phyloP scores from a whole-genome alignment of 805 yeast genomes.

The Saccharomycopsis schoenii region DNA sequence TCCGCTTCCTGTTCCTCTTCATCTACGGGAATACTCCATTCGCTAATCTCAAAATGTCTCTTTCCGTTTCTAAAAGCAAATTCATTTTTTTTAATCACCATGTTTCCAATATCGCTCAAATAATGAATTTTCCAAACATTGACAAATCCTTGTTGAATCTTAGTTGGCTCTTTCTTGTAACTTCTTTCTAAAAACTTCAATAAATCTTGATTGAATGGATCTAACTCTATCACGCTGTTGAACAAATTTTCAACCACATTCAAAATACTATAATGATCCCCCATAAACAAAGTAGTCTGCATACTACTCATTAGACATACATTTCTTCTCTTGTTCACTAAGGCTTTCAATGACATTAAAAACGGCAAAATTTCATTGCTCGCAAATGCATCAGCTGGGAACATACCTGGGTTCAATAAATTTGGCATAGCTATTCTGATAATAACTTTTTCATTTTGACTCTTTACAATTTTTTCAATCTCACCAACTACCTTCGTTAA shows the following conservation, averaged over 20 bases:
- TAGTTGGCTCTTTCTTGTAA: conserved; percentile 61
- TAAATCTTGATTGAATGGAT: conserved; percentile 75
- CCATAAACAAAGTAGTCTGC: conserved; percentile 57
- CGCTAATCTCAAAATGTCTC: conserved; percentile 75
- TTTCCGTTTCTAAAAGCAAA: conserved; percentile 80
- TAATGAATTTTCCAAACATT: conserved; percentile 66
- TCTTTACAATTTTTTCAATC: conserved; percentile 34
- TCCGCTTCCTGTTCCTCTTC: conserved; percentile 41
- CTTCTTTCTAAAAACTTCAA: conserved; percentile 55
- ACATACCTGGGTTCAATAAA: conserved; percentile 70
- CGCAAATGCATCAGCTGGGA: conserved; percentile 39
- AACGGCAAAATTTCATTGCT: conserved; percentile 48
- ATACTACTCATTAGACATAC: conserved; percentile 46
- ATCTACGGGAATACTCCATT: conserved; percentile 97
- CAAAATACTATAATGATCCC: neutral
- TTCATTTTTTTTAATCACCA: conserved; percentile 67
- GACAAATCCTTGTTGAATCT: conserved; percentile 78
- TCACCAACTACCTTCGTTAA: conserved; percentile 28
- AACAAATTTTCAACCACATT: conserved; percentile 39
- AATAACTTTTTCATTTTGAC: conserved; percentile 30
- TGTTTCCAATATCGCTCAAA: conserved; percentile 66
- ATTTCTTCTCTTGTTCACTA: conserved; percentile 39
- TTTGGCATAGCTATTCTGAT: conserved; percentile 66
- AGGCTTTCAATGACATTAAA: conserved; percentile 44
- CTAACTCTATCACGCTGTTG: conserved; percentile 64